Percentiles rank a stretch among this genome's conserved stretches.
phyloP scores from a whole-genome alignment of 1,284 basidiomycete species.

The Ustilago tritici region DNA sequence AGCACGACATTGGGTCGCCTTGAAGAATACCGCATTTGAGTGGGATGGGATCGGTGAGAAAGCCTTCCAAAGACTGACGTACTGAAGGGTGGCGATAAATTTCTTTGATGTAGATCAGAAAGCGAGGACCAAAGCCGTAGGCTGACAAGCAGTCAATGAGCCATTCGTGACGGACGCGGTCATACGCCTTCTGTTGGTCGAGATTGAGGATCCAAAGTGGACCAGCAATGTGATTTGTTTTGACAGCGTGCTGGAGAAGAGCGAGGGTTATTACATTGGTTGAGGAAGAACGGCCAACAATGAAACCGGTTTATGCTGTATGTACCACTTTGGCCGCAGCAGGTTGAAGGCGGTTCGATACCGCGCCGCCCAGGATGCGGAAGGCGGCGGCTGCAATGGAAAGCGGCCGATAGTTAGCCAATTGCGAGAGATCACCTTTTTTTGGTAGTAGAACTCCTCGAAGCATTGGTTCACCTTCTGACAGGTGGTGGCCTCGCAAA shows the following conservation, averaged over 20 bases:
- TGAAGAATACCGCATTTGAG: constrained; percentile 2
- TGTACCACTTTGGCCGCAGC: neutral
- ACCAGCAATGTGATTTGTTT: neutral
- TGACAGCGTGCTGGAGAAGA: neutral
- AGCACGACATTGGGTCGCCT: constrained; percentile 9
- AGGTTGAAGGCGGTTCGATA: neutral
- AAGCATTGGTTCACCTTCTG: constrained; percentile 3
- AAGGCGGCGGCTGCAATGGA: neutral
- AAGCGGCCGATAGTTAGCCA: constrained; percentile 3
- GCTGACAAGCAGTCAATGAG: neutral
- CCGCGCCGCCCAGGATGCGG: neutral
- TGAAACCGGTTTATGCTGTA: neutral
- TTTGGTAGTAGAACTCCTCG: neutral
- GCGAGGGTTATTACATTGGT: neutral
- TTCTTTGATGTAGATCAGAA: neutral
- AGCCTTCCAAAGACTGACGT: neutral
- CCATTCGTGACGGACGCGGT: constrained; percentile 6
- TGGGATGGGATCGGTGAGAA: neutral
- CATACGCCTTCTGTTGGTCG: constrained; percentile 5
- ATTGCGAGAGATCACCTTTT: constrained; percentile 2
- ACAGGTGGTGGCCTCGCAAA: neutral
- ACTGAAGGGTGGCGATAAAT: neutral
- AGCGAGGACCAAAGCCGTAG: neutral
- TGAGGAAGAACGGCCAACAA: neutral
- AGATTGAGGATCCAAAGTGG: constrained; percentile 1